Evolutionary conservation across 257 asterid genomes (phyloP), one percentile per base, ranked within the genome.

Genomic region (Gynochthodes officinalis): DNA sequence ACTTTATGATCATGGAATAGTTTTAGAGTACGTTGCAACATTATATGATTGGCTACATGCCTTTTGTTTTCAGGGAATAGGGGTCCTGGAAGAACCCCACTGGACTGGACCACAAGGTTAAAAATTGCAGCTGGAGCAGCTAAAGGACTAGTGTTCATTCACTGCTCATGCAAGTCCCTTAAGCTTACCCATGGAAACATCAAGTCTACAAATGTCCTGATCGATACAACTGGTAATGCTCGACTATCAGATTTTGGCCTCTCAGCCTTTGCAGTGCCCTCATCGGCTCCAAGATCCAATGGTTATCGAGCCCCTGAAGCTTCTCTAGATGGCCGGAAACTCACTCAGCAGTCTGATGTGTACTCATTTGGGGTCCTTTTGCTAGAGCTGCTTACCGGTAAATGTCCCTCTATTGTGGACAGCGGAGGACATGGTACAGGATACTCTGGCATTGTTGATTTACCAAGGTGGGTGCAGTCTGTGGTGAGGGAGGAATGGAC

Each of bases 401-500:
- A 90, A 73, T 87, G 93, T 71, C 97, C 99, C 67, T 85, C 89
- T 0, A 75, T 84, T 0, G 79, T 86, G 33, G 92, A 89, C 67
- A 78, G 59, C 11, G 73, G 78, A 0, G 86, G 84, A 3, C 85
- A 86, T 0, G 86, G 86, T 27, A 61, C 81, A 4, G 92, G 88
- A 57, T 85, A 80, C 28, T 76, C 85, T 4, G 95, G 93, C 62
- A 86, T 81, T 1, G 43, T 93, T 1, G 98, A 94, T 79, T 78
- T 94, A 59, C 99, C 99, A 0, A 86, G 97, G 86, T 94, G 99
- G 99, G 99, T 94, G 62, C 99, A 89, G 76, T 88, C 96, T 23
- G 97, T 94, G 25, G 99, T 94, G 82, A 84, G 99, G 21, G 99
- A 94, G 82, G 99, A 94, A 81, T 94, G 99, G 99, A 94, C 99